Percentiles rank a stretch among this genome's conserved stretches.
Evolutionary conservation across 371 early-diverging fungal genomes (phyloP).

Genomic region (Mucor lusitanicus): DNA sequence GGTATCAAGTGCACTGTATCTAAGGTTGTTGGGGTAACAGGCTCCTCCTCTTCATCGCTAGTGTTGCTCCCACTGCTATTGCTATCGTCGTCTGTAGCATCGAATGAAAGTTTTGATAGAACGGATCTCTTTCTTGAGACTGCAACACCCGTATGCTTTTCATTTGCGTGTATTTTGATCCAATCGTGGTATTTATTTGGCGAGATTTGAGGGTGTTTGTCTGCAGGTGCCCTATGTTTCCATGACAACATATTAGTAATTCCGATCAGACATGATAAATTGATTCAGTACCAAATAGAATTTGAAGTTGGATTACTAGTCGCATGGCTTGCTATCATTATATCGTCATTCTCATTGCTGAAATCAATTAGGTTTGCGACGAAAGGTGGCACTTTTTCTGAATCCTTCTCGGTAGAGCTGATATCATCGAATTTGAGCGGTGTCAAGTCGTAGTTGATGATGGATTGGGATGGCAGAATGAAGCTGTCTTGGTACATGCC

Average conservation of each 20-base stretch:
- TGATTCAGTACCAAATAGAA: slow-evolving; percentile 11
- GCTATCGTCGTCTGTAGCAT: slow-evolving; percentile 13
- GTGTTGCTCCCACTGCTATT: background rate
- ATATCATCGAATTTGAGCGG: background rate
- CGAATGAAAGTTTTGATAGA: slow-evolving; percentile 21
- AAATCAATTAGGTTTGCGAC: background rate
- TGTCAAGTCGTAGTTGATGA: slow-evolving; percentile 2
- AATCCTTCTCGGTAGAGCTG: background rate
- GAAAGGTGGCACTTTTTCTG: background rate
- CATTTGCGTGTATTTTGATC: slow-evolving; percentile 28
- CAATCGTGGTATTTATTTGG: slow-evolving; percentile 38
- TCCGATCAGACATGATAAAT: background rate
- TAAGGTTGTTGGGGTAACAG: background rate
- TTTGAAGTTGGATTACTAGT: background rate
- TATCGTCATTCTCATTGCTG: background rate
- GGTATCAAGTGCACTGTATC: background rate
- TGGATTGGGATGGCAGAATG: background rate
- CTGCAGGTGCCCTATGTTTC: slow-evolving; percentile 13
- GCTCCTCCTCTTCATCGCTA: background rate
- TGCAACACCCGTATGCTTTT: background rate
- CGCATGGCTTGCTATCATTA: slow-evolving; percentile 4
- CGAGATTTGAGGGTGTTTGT: slow-evolving; percentile 41
- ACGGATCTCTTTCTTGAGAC: slow-evolving; percentile 30
- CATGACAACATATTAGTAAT: background rate
- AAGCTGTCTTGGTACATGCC: background rate